Percentiles rank a stretch among this genome's conserved stretches.
Conservation (phyloP, 1,284 basidiomycete species). For the Cerioporus squamosus region DNA sequence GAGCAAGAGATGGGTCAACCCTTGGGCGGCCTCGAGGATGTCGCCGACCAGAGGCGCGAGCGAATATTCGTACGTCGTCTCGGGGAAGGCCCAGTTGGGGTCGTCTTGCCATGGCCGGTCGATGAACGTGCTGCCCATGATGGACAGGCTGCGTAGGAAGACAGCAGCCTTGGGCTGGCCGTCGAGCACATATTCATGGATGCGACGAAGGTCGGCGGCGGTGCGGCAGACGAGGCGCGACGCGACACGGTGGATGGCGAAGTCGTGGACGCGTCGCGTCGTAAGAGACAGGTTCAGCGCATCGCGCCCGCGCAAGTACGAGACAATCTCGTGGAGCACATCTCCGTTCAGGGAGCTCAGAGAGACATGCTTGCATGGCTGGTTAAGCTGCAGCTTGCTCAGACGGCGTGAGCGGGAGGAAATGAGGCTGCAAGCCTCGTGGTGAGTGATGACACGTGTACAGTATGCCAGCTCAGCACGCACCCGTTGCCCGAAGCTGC, state of each 20-base stretch:
- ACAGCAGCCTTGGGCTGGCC: slow-evolving; percentile 7
- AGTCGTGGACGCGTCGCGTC: slow-evolving; percentile 12
- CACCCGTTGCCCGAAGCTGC: not conserved
- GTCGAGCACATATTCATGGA: slow-evolving; percentile 8
- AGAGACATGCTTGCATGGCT: not conserved
- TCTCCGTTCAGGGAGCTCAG: slow-evolving; percentile 15
- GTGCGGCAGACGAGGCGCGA: slow-evolving; percentile 12
- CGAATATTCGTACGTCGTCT: slow-evolving; percentile 18
- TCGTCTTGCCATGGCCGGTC: slow-evolving; percentile 21
- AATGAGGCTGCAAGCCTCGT: not conserved
- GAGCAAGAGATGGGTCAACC: slow-evolving; percentile 8
- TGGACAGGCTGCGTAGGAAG: slow-evolving; percentile 16
- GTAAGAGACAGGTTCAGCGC: slow-evolving; percentile 21
- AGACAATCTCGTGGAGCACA: slow-evolving; percentile 15
- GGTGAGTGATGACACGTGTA: not conserved
- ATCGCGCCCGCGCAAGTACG: slow-evolving; percentile 15
- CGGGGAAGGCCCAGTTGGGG: slow-evolving; percentile 17
- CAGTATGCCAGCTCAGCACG: not conserved
- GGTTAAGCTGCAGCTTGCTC: not conserved
- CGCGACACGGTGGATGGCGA: slow-evolving; percentile 13
- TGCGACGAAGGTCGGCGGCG: slow-evolving; percentile 1
- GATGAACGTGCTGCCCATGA: slow-evolving; percentile 11
- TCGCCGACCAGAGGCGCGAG: slow-evolving; percentile 12
- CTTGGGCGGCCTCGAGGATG: slow-evolving; percentile 11
- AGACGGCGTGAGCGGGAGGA: not conserved